These are phyloP conservation scores for Hordeum pubiflorum DNA, from an alignment of 202 grass and related monocot species.

Conservation along the genomic window DNA sequence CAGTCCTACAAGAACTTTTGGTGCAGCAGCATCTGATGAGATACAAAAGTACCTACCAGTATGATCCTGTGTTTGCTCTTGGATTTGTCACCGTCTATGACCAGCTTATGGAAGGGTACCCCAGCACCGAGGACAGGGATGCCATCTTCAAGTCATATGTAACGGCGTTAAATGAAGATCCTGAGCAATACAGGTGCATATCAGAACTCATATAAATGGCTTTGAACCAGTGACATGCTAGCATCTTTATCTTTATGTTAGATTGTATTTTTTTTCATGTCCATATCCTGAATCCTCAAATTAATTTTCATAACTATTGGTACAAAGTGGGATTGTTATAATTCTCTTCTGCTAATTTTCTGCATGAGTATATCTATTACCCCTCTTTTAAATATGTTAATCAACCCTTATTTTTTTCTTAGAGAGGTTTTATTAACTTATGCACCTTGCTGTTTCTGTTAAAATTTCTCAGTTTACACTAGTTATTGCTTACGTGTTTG, in stretches of 20 bases:
- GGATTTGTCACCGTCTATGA: slow-evolving; percentile 92
- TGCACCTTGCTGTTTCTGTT: not conserved
- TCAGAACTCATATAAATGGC: not conserved
- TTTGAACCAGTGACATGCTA: not conserved
- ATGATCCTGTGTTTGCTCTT: slow-evolving; percentile 91
- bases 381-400: not conserved
- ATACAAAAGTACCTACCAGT: slow-evolving; percentile 95
- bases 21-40: slow-evolving; percentile 95
- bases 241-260: not conserved
- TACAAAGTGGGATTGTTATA: not conserved
- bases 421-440: not conserved
- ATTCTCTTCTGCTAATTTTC: not conserved
- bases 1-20: slow-evolving; percentile 84
- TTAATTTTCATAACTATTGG: not conserved
- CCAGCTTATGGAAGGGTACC: slow-evolving; percentile 95
- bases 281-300: not conserved
- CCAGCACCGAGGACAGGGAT: slow-evolving; percentile 63
- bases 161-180: slow-evolving; percentile 77
- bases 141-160: slow-evolving; percentile 81
- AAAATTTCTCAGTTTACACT: not conserved
- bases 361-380: not conserved
- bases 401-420: not conserved
- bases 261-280: not conserved
- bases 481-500: not conserved
- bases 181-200: slow-evolving; percentile 73